Percentiles rank a stretch among this genome's conserved stretches.
These are phyloP conservation scores for Hibiscus tridactylites DNA, from an alignment of 345 rosid species.

Conservation along the genomic window DNA sequence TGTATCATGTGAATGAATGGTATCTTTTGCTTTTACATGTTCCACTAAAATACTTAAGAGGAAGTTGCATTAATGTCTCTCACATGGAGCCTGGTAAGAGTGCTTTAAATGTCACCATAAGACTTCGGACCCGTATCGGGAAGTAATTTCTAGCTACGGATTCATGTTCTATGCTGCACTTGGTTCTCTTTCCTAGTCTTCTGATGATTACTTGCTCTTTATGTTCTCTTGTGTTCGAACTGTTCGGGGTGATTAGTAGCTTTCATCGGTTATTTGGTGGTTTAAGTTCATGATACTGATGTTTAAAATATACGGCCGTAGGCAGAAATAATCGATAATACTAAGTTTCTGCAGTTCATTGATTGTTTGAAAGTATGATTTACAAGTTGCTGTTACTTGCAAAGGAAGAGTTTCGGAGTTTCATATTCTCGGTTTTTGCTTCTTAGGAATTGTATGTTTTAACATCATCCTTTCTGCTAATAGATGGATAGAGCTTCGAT, in stretches of 20 bases:
- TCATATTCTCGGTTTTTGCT: neutral
- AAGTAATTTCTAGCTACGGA: neutral
- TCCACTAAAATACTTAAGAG: too few relatives aligned
- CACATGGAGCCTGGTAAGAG: constrained; percentile 20
- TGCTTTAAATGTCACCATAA: constrained; percentile 1
- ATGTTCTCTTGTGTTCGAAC: too few relatives aligned
- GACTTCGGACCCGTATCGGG: constrained; percentile 6
- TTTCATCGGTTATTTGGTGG: neutral
- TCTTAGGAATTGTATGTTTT: constrained; percentile 19
- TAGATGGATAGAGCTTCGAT: constrained; percentile 99
- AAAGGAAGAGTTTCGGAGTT: neutral
- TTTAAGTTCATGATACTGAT: neutral
- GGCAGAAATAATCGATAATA: neutral
- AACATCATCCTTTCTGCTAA: neutral
- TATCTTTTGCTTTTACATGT: neutral
- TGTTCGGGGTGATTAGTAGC: neutral
- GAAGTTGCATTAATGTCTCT: constrained; percentile 13
- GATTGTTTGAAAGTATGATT: neutral
- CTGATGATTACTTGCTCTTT: too few relatives aligned
- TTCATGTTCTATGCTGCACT: too few relatives aligned
- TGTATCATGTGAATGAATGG: constrained; percentile 2
- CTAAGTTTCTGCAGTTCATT: neutral
- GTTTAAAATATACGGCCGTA: neutral
- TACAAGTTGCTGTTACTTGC: neutral
- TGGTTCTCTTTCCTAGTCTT: too few relatives aligned